Conservation (phyloP, 1,284 basidiomycete genomes). For the Trametes versicolor region DNA sequence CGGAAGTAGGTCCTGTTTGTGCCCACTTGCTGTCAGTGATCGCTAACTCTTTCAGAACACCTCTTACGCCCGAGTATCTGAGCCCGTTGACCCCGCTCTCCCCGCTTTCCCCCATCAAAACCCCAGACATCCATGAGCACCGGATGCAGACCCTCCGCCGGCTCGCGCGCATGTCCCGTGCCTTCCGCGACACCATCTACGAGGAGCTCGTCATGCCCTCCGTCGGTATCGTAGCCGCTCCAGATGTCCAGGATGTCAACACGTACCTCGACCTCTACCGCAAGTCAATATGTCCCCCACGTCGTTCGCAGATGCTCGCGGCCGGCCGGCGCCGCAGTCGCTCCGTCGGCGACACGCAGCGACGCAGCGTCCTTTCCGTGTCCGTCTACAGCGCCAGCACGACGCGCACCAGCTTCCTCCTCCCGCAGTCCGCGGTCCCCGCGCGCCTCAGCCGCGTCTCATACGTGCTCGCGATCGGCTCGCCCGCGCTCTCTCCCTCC, state of each 20-base stretch:
- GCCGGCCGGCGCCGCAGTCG: constrained; percentile 36
- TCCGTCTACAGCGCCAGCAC: constrained; percentile 17
- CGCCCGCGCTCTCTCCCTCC: constrained; percentile 4
- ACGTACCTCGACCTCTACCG: constrained; percentile 45
- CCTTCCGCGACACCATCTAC: constrained; percentile 34
- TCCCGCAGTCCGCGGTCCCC: constrained; percentile 15
- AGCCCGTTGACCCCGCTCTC: constrained; percentile 33
- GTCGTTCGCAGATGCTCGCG: constrained; percentile 16
- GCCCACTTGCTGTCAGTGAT: not conserved
- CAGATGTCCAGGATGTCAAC: constrained; percentile 34
- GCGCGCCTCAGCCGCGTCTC: constrained; percentile 2
- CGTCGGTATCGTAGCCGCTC: constrained; percentile 31
- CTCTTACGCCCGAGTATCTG: constrained; percentile 23
- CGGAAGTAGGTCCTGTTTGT: constrained; percentile 12
- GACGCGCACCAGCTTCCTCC: constrained; percentile 25
- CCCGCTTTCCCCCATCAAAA: constrained; percentile 34
- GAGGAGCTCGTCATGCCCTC: constrained; percentile 40
- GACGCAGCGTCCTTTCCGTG: constrained; percentile 12
- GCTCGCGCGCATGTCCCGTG: constrained; percentile 37
- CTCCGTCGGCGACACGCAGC: constrained; percentile 36
- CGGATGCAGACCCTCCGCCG: constrained; percentile 38
- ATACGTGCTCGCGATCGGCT: constrained; percentile 22
- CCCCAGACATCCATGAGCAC: constrained; percentile 28
- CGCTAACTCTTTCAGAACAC: constrained; percentile 10
- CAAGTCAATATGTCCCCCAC: constrained; percentile 20